Conservation (phyloP, 1,284 basidiomycete species). For the Ceratobasidium sp. region DNA sequence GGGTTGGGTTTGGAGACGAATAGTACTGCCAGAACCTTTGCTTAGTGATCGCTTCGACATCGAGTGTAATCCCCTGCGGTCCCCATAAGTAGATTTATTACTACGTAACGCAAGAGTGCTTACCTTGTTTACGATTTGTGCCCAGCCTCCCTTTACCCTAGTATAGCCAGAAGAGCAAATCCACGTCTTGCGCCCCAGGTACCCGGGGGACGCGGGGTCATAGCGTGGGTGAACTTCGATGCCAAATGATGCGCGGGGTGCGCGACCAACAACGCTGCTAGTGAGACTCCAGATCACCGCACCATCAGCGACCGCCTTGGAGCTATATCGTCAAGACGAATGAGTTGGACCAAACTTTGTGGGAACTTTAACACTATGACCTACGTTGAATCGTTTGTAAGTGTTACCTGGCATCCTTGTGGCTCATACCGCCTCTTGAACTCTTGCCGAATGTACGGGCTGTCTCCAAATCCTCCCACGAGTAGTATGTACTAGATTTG, state of each 20-base stretch:
- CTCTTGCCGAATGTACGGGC: conserved; percentile 25
- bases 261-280: conserved; percentile 19
- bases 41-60: background rate
- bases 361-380: background rate
- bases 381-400: conserved; percentile 46
- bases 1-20: background rate
- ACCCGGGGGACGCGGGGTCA: background rate
- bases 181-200: background rate
- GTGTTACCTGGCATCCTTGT: conserved; percentile 22
- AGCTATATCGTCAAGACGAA: background rate
- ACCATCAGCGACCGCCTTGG: conserved; percentile 45
- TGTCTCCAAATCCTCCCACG: conserved; percentile 41
- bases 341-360: background rate
- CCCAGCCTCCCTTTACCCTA: background rate
- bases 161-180: background rate
- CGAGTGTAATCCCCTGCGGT: conserved; percentile 5
- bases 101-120: too few species aligned
- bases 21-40: background rate
- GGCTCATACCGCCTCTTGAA: conserved; percentile 28
- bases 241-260: conserved; percentile 3
- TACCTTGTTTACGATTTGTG: conserved; percentile 11
- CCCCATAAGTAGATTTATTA: background rate
- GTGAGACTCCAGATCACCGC: conserved; percentile 37
- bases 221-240: background rate
- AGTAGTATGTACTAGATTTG: conserved; percentile 33